A percentile compares a stretch with the other conserved stretches of the same genome.
Evolutionary conservation across 169 alveolate species (phyloP).

Genomic region (Plasmodium knowlesi): DNA sequence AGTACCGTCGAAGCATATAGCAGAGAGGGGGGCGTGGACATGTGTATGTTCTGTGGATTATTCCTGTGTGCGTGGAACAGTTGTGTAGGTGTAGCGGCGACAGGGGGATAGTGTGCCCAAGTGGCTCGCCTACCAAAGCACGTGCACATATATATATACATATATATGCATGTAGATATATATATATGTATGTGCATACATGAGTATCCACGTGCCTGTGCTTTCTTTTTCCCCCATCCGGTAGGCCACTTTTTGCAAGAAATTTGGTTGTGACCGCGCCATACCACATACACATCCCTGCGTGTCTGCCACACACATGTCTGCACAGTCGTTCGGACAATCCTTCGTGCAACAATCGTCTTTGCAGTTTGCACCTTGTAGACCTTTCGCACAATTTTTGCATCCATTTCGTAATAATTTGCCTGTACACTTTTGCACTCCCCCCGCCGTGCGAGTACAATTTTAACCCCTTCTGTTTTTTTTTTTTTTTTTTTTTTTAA

Average conservation of each 20-base stretch:
- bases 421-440: background rate
- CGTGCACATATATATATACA: background rate
- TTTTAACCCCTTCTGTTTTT: background rate
- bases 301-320: background rate
- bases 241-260: conserved; percentile 38
- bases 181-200: background rate
- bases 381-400: background rate
- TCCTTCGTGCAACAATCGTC: background rate
- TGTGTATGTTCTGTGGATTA: no score
- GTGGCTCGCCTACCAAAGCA: background rate
- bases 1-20: no score
- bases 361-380: background rate
- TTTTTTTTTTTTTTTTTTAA: conserved; percentile 1
- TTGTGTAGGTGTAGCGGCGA: background rate
- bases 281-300: background rate
- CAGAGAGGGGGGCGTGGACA: no score
- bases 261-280: conserved; percentile 27
- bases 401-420: background rate
- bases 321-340: background rate
- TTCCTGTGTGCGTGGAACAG: background rate
- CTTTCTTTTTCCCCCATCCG: background rate
- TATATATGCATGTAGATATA: background rate
- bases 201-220: background rate
- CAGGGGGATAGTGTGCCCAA: background rate
- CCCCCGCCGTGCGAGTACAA: background rate